phyloP scores from a whole-genome alignment of 768 basidiomycete species.

The Boletus patriciae region DNA sequence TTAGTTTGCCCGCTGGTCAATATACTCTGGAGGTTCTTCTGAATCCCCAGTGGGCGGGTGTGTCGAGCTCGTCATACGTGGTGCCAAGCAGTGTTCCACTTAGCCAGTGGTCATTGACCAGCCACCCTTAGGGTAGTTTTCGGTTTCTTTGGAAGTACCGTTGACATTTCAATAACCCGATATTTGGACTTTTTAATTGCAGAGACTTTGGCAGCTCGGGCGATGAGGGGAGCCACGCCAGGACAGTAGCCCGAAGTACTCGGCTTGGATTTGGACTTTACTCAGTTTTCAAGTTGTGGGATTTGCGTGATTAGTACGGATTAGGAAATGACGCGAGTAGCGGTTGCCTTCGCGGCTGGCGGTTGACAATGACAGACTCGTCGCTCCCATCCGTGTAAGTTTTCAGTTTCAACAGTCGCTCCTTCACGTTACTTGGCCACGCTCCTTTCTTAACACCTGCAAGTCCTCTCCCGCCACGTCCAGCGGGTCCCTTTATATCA shows the following conservation, averaged over 20 bases:
- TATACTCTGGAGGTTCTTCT: constrained; percentile 84
- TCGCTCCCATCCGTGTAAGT: not conserved
- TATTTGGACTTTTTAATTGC: constrained; percentile 5
- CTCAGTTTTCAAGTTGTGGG: not conserved
- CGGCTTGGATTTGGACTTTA: not conserved
- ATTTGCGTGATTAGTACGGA: constrained; percentile 7
- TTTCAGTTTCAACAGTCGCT: constrained; percentile 9
- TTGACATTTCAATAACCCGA: not conserved
- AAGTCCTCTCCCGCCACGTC: not conserved
- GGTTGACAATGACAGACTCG: constrained; percentile 17
- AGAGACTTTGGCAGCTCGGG: constrained; percentile 11
- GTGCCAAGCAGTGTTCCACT: constrained; percentile 72
- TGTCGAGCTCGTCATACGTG: constrained; percentile 57
- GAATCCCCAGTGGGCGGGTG: constrained; percentile 88
- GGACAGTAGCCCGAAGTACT: not conserved
- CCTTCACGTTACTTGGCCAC: constrained; percentile 17
- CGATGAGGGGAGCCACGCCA: not conserved
- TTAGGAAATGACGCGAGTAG: constrained; percentile 9
- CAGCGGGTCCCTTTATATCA: not conserved
- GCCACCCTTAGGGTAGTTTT: constrained; percentile 48
- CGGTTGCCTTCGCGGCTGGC: constrained; percentile 17
- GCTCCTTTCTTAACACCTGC: constrained; percentile 7
- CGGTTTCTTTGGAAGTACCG: not conserved
- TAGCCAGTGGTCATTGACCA: constrained; percentile 72
- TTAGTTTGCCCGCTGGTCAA: constrained; percentile 63